Evolutionary conservation across 2,329 filamentous ascomycete species (phyloP), one percentile per base, ranked within the genome.

Genomic region (Exophiala bonariae): DNA sequence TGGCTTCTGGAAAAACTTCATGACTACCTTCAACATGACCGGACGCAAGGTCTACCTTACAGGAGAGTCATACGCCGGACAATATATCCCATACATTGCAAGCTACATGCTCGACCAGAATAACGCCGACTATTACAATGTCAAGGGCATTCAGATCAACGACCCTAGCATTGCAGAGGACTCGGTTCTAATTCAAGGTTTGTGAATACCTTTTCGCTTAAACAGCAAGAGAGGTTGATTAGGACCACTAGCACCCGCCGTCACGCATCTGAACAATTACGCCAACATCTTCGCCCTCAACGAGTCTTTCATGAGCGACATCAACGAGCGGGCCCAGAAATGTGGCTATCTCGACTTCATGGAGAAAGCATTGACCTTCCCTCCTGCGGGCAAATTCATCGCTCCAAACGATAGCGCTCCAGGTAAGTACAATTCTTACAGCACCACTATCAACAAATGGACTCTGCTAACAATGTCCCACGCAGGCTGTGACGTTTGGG

Each of bases 311-410:
- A 37, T 57, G 49, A 59, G 60, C 1, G 54, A 71, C 22, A 62
- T 78, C 10, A 63, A 72, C 28, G 53, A 48, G 4, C 58, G 67
- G 3, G 68, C 74, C 44, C 53, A 73, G 22, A 54, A 64, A 6
- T 78, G 75, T 55, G 73, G 73, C 37, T 77, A 75, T 56, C 63
- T 66, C n/a, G 61, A 65, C 2, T 76, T 66, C 58, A 63, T 73
- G 31, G 65, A 74, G 18, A 66, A 73, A 36, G 77, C 78, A 55
- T 68, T 89, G 2, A 77, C 76, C 1, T 95, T 84, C 67, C 88
- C 89, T 1, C 85, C 54, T 4, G 41, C 42, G 20, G 45, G 51
- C 42, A 56, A 56, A 22, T 54, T 50, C 36, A 41, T 35, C 11
- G 46, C 47, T 11, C 52, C 49, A 10, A 50, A 47, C 40, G 28